phyloP scores from a whole-genome alignment of 2,329 filamentous ascomycete species.

The Aureobasidium sp. region DNA sequence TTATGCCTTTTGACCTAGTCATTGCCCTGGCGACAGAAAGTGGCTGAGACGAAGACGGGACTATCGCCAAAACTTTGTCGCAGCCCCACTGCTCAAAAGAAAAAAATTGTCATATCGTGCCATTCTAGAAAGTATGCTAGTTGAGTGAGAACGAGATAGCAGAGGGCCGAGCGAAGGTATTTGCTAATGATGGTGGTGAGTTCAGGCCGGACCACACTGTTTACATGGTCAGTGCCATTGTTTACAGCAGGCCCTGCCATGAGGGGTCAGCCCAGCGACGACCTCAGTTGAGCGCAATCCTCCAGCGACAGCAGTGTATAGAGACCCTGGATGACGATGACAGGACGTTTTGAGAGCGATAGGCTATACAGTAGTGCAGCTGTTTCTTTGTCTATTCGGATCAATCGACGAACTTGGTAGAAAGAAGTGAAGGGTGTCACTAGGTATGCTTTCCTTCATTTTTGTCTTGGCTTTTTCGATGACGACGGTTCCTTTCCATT shows the following conservation, averaged over 20 bases:
- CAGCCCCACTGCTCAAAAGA: slow-evolving; percentile 5
- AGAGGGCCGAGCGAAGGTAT: background rate
- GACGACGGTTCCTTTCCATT: slow-evolving; percentile 7
- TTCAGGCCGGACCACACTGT: slow-evolving; percentile 1
- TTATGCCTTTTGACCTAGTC: background rate
- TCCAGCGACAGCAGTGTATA: background rate
- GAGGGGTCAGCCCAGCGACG: slow-evolving; percentile 1
- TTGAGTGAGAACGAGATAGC: background rate
- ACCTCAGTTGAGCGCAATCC: background rate
- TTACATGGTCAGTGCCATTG: slow-evolving; percentile 5
- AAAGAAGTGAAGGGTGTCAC: background rate
- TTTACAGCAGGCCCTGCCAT: background rate
- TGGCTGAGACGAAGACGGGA: background rate
- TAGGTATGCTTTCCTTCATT: background rate
- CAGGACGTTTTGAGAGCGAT: background rate
- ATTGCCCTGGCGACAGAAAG: slow-evolving; percentile 1
- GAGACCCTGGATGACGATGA: background rate
- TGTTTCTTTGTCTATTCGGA: background rate
- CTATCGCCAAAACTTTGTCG: background rate
- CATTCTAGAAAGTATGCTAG: background rate
- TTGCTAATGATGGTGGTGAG: slow-evolving; percentile 7
- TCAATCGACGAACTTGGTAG: background rate
- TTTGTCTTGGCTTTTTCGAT: slow-evolving; percentile 8
- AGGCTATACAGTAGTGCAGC: background rate
- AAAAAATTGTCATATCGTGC: background rate